Conservation (phyloP, 495 filamentous ascomycete species). For the Neurospora pannonica region DNA sequence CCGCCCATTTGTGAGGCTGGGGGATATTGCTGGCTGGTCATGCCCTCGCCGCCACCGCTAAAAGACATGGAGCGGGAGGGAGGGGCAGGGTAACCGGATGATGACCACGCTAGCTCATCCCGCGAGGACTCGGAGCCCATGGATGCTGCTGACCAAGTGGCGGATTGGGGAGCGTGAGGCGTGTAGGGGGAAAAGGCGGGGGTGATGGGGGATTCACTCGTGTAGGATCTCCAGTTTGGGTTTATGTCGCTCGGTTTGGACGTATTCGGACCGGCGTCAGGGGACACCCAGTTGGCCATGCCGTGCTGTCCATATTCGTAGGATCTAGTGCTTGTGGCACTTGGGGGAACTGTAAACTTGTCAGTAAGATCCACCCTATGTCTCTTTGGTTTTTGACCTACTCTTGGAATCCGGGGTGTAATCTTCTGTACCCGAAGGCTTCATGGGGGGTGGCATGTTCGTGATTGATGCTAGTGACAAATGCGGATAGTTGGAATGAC, state of each 20-base stretch:
- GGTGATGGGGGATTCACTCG: conserved; percentile 30
- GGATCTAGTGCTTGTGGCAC: conserved; percentile 19
- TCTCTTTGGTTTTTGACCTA: conserved; percentile 20
- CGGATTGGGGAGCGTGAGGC: conserved; percentile 26
- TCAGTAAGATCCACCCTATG: conserved; percentile 17
- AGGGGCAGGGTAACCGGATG: conserved; percentile 24
- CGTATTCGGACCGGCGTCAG: conserved; percentile 25
- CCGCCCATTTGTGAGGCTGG: conserved; percentile 21
- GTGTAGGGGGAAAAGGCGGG: conserved; percentile 33
- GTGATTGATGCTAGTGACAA: conserved; percentile 40
- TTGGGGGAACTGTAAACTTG: conserved; percentile 23
- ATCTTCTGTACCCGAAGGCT: conserved; percentile 25
- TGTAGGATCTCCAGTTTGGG: conserved; percentile 28
- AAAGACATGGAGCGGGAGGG: conserved; percentile 36
- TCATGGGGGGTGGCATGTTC: conserved; percentile 39
- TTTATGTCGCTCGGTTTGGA: conserved; percentile 28
- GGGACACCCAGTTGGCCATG: conserved; percentile 34
- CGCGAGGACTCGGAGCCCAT: conserved; percentile 22
- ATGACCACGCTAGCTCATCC: conserved; percentile 29
- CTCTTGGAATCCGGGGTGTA: conserved; percentile 30
- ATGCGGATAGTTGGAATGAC: conserved; percentile 33
- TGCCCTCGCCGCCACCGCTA: conserved; percentile 28
- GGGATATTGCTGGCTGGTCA: conserved; percentile 22
- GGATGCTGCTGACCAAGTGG: conserved; percentile 31
- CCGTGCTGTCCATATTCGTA: conserved; percentile 33